Conservation (phyloP, 139 green algal species). For the Asterochloris erici region DNA sequence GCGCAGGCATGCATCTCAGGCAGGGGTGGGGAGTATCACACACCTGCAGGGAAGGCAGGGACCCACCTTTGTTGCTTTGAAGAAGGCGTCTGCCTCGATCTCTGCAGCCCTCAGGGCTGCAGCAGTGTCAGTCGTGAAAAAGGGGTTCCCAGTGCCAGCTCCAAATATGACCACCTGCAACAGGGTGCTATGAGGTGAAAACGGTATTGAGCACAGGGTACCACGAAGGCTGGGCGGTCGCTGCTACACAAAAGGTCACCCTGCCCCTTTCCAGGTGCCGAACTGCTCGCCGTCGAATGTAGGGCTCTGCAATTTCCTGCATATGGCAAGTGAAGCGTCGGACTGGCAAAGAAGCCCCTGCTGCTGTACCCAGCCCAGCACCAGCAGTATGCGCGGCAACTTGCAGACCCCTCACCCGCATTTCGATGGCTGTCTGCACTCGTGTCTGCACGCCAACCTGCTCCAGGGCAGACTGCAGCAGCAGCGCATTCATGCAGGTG, state of each 20-base stretch:
- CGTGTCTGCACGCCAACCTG: constrained; percentile 60
- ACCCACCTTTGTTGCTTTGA: constrained; percentile 89
- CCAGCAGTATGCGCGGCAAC: neutral
- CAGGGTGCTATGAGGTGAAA: no score
- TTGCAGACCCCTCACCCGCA: constrained; percentile 42
- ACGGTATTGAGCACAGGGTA: neutral
- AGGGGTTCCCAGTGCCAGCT: constrained; percentile 91
- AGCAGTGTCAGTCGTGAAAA: constrained; percentile 98
- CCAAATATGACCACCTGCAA: constrained; percentile 8
- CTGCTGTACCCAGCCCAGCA: neutral
- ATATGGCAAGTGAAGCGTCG: neutral
- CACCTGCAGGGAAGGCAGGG: neutral
- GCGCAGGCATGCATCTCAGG: neutral
- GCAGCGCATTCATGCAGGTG: constrained; percentile 97
- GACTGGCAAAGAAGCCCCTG: neutral
- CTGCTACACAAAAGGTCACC: constrained; percentile 64
- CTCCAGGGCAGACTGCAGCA: constrained; percentile 76
- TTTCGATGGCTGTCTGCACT: constrained; percentile 95
- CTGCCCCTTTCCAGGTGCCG: constrained; percentile 90
- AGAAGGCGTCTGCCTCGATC: constrained; percentile 86
- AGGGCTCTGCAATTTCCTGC: constrained; percentile 93
- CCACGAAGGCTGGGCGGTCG: neutral
- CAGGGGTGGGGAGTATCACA: neutral
- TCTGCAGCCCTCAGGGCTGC: constrained; percentile 94
- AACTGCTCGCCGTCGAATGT: constrained; percentile 92